A percentile compares a stretch with the other conserved stretches of the same genome.
Evolutionary conservation across 2,329 filamentous ascomycete species (phyloP).

Genomic region (Xylariaceae sp.): DNA sequence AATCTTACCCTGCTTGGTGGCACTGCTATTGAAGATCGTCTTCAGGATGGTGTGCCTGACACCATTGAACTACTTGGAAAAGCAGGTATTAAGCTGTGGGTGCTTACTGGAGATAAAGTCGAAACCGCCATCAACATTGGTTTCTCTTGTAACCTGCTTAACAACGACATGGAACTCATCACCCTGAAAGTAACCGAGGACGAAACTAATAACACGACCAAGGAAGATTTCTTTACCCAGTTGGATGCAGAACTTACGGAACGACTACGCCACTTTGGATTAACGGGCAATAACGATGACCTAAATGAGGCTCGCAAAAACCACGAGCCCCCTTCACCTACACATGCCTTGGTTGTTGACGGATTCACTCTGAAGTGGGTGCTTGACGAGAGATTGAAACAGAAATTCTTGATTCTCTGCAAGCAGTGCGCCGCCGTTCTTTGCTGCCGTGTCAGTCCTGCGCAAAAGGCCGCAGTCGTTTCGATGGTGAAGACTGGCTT

Average conservation of each 20-base stretch:
- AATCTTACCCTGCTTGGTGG: constrained; percentile 84
- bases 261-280: constrained; percentile 64
- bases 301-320: constrained; percentile 71
- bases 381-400: constrained; percentile 73
- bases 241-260: constrained; percentile 70
- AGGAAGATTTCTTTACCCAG: constrained; percentile 48
- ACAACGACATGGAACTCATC: constrained; percentile 97
- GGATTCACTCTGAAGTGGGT: constrained; percentile 89
- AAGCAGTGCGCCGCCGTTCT: constrained; percentile 96
- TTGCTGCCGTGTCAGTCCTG: constrained; percentile 94
- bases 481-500: constrained; percentile 90
- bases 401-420: constrained; percentile 91
- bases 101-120: constrained; percentile 95
- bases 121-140: constrained; percentile 99
- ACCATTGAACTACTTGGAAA: constrained; percentile 86
- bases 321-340: constrained; percentile 79
- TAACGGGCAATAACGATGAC: constrained; percentile 82
- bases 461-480: constrained; percentile 96
- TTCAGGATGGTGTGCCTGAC: constrained; percentile 95
- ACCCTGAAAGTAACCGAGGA: constrained; percentile 81
- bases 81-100: constrained; percentile 98
- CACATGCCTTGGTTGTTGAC: constrained; percentile 90
- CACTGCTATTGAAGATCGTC: constrained; percentile 92
- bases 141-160: constrained; percentile 95
- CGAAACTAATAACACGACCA: constrained; percentile 43